Base-by-base conservation (phyloP, 805 yeast species). In the Debaryomyces tyrocola region DNA sequence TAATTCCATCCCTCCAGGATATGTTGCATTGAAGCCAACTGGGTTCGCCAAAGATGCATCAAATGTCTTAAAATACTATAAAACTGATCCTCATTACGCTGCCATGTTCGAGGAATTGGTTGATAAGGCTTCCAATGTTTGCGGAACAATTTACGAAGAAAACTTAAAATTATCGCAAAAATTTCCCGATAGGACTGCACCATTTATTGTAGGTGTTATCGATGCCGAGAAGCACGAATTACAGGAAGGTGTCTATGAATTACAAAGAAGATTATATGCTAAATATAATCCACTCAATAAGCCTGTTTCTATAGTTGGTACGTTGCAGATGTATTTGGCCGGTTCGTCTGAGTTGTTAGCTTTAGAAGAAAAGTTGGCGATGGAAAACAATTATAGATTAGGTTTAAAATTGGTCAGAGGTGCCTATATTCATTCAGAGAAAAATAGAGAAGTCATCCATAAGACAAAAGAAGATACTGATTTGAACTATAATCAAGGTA, bases 321-420 rank as follows among this genome's bases (percentile, higher is more conserved):
- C 98, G 7, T 79, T 92, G 66, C 98, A 91, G 72, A 83, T 92
- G 89, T 91, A 91, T 66, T 75, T 92, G 59, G 81, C 83, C 41
- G 88, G 85, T 52, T 83, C 95, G 0, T 63, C 83, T 2, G 74
- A 75, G 17, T 76, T 87, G 54, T 70, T 92, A 52, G 65, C 78
- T 28, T 53, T 69, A 34, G 97, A 91, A 63, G 79, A 80, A 53
- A 66, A 74, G 53, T 71, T 83, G 46, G 97, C 97, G 14, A 55
- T 68, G 47, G 63, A 75, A 45, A 76, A 79, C 44, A 64, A 68
- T 45, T 91, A 91, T 67, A 79, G 86, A 60, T 69, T 90, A 47
- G 97, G 96, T 17, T 73, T 90, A 74, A 91, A 91, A 67, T 77
- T 91, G 45, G 98, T 91, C 14, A 82, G 98, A 67, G 98, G 98